Evolutionary conservation across 257 asterid genomes (phyloP), one percentile per base, ranked within the genome.

Genomic region (Striga asiatica): DNA sequence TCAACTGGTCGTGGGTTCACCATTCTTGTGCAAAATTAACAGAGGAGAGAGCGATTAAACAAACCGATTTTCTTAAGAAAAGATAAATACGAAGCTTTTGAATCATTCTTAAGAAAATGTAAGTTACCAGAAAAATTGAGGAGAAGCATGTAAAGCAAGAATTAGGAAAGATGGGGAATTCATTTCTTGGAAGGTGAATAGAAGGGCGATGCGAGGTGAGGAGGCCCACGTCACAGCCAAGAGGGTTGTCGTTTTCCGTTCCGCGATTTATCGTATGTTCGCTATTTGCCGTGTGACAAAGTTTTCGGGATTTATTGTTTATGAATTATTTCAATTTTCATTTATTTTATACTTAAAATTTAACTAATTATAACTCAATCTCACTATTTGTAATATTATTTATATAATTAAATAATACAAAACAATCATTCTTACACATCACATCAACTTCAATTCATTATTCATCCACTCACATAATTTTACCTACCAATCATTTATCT

Each of bases 151-250:
- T 42, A 18, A 10, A 55, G 31, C 53, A 34, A 29, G 54, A 34
- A 61, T 10, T 19, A 29, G 5, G 21, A 8, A 2, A 2, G 41
- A 50, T 3, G 25, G 12, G 54, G 47, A 23, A 4, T 38, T 25
- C 17, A 56, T 37, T 54, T 50, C 27, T 42, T 39, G 60, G 59
- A 32, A 56, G 16, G 19, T 17, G 64, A 58, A 51, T 25, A 11
- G 57, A 22, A 25, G 62, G 58, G 50, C 43, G 62, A 12, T 56
- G 59, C 38, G 67, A 25, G 43, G 66, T 55, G 66, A 60, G 74
- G 7, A 25, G 71, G 70, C 68, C 71, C 78, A 68, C 63, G 68
- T 59, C 65, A 27, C 65, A n/a, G 61, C 55, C 55, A 31, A 18
- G 31, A 5, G 58, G 57, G 17, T 12, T 62, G 62, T 53, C 50